Percentiles rank a stretch among this genome's conserved stretches.
Conservation (phyloP, 1,284 basidiomycete species). For the Moniliella sp. region DNA sequence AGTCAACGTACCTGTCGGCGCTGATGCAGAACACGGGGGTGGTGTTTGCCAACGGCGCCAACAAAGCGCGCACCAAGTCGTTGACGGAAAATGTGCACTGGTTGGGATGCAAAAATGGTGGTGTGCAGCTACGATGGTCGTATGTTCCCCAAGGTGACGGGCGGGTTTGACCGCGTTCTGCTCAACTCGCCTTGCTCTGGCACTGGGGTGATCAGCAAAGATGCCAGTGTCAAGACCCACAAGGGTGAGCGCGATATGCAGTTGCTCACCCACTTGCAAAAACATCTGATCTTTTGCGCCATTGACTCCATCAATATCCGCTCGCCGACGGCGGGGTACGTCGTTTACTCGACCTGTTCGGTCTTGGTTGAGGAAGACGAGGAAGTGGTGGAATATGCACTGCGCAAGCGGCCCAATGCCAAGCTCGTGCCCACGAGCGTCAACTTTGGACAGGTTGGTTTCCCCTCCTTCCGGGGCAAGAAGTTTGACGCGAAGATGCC, state of each 20-base stretch:
- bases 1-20: conserved; percentile 42
- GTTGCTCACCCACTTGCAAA: conserved; percentile 80
- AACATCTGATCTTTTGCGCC: conserved; percentile 82
- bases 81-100: conserved; percentile 81
- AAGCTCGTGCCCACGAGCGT: conserved; percentile 80
- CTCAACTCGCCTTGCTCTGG: conserved; percentile 86
- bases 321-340: conserved; percentile 76
- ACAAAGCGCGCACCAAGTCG: conserved; percentile 77
- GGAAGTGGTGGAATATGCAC: conserved; percentile 90
- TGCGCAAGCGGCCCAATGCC: conserved; percentile 82
- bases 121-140: conserved; percentile 84
- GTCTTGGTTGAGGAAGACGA: conserved; percentile 94
- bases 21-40: conserved; percentile 81
- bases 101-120: conserved; percentile 82
- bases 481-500: conserved; percentile 55
- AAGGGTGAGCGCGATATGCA: too few relatives aligned
- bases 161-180: conserved; percentile 78
- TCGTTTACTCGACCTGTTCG: conserved; percentile 89
- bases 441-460: conserved; percentile 78
- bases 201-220: conserved; percentile 87
- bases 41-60: conserved; percentile 81
- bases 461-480: conserved; percentile 73
- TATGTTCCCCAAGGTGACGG: conserved; percentile 88
- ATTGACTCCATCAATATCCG: conserved; percentile 72
- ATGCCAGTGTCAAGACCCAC: conserved; percentile 81